Percentiles rank a stretch among this genome's conserved stretches.
Conservation (phyloP, 176 grass and related monocot species). For the Pontederia paniculata region DNA sequence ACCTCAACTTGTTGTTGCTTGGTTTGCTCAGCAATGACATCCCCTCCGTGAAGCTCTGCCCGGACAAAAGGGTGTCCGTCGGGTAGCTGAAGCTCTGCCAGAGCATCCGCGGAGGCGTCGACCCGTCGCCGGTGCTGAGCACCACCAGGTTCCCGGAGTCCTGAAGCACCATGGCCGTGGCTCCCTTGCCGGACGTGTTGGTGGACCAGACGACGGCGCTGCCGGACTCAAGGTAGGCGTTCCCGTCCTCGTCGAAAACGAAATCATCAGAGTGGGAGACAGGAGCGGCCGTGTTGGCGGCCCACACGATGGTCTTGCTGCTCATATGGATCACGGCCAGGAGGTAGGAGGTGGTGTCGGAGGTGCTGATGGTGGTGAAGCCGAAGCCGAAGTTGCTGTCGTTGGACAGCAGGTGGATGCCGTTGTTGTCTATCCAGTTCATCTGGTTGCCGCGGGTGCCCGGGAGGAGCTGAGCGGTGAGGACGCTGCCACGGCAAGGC, state of each 20-base stretch:
- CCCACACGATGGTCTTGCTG: conserved; percentile 48
- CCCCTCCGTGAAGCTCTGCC: conserved; percentile 54
- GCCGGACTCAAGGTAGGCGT: conserved; percentile 53
- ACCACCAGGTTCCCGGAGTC: conserved; percentile 70
- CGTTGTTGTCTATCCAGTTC: conserved; percentile 66
- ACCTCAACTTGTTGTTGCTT: conserved; percentile 38
- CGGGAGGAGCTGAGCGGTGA: conserved; percentile 33
- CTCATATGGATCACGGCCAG: conserved; percentile 40
- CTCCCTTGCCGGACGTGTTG: conserved; percentile 38
- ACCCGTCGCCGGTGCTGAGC: conserved; percentile 33
- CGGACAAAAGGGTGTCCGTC: conserved; percentile 66
- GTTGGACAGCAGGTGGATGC: conserved; percentile 68
- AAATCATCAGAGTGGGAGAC: conserved; percentile 54
- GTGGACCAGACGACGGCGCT: conserved; percentile 42
- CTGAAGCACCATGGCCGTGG: conserved; percentile 46
- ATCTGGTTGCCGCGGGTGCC: conserved; percentile 55
- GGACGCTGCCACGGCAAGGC: conserved; percentile 34
- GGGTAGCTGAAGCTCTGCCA: conserved; percentile 94
- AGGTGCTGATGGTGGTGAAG: conserved; percentile 29
- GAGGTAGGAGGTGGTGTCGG: conserved; percentile 47
- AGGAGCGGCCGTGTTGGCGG: conserved; percentile 46
- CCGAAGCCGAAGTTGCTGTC: conserved; percentile 60
- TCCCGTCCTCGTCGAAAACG: conserved; percentile 53
- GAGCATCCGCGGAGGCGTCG: too few species aligned
- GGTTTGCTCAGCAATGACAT: conserved; percentile 51